Percentiles rank a stretch among this genome's conserved stretches.
Evolutionary conservation across 768 basidiomycete species (phyloP).

Genomic region (Pleurotus pulmonarius): DNA sequence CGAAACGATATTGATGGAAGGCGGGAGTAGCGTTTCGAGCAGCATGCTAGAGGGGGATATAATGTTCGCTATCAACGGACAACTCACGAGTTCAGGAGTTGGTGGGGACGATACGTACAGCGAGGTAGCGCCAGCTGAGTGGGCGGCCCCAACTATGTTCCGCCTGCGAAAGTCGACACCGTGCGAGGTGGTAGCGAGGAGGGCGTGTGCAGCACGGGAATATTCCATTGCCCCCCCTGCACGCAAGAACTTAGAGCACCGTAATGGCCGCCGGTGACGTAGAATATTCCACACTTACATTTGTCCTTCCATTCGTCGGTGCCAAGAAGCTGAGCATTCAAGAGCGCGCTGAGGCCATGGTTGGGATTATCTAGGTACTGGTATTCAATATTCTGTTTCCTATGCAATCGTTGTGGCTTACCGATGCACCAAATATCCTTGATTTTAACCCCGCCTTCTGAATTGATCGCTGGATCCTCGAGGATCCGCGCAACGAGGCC

Average conservation of each 20-base stretch:
- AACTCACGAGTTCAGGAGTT: background rate
- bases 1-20: conserved; percentile 8
- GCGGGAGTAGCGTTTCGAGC: conserved; percentile 5
- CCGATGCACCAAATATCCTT: conserved; percentile 10
- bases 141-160: conserved; percentile 12
- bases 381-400: background rate
- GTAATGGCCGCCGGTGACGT: background rate
- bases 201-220: conserved; percentile 8
- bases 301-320: conserved; percentile 5
- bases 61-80: background rate
- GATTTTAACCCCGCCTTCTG: background rate
- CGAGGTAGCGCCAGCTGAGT: conserved; percentile 14
- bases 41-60: conserved; percentile 11
- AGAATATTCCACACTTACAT: background rate
- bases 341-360: conserved; percentile 5
- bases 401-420: background rate
- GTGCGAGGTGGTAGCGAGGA: conserved; percentile 10
- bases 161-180: conserved; percentile 12
- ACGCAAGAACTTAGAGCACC: background rate
- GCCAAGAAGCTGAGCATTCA: conserved; percentile 2
- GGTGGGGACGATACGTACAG: conserved; percentile 10
- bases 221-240: conserved; percentile 13
- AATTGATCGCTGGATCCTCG: background rate
- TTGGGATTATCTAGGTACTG: conserved; percentile 10
- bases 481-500: conserved; percentile 8